Conservation (phyloP, 208 protist genomes). For the Leishmania amazonensis region DNA sequence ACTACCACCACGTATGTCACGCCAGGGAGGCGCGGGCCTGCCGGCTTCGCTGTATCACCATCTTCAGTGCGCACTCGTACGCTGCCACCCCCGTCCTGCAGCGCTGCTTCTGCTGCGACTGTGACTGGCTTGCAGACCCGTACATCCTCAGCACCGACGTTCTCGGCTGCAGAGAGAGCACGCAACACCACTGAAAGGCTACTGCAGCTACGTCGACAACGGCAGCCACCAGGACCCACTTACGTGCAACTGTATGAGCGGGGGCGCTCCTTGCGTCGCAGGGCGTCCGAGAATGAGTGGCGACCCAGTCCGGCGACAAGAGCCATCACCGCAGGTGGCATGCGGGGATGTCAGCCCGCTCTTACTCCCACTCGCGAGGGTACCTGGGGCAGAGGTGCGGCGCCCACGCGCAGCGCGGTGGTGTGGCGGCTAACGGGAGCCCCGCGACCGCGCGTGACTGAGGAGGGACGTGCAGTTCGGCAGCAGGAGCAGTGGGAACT, state of each 20-base stretch:
- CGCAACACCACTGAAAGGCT: background rate
- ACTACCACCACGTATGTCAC: background rate
- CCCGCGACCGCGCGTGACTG: conserved; percentile 6
- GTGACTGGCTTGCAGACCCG: conserved; percentile 2
- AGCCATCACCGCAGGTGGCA: background rate
- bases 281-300: background rate
- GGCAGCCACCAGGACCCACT: conserved; percentile 7
- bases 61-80: background rate
- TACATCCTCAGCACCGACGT: background rate
- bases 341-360: background rate
- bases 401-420: background rate
- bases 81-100: background rate
- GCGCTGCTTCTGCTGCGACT: background rate
- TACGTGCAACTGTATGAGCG: conserved; percentile 19
- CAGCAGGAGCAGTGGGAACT: background rate
- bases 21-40: background rate
- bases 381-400: background rate
- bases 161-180: background rate
- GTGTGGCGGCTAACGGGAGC: conserved; percentile 25
- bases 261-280: background rate
- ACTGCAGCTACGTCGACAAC: background rate
- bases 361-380: background rate
- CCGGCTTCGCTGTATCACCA: background rate
- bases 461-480: background rate
- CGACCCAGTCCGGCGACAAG: background rate